Evolutionary conservation across 208 protist species (phyloP), one percentile per base, ranked within the genome.

Genomic region (Zelonia costaricensis): DNA sequence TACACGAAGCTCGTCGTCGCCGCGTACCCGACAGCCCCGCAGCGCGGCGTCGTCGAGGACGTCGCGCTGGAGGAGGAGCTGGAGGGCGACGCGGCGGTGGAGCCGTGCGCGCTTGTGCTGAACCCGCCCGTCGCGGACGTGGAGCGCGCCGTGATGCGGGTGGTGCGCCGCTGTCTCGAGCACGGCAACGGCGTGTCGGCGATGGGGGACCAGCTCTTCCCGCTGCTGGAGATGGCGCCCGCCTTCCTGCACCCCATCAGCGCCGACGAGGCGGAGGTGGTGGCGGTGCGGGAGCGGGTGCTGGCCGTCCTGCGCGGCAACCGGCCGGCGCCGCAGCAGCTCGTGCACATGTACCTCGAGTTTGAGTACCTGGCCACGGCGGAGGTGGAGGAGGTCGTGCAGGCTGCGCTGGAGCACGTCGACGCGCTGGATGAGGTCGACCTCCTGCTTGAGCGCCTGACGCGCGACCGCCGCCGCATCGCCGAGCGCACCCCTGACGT

Each of bases 201-300:
- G 36, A 91, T 98, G 78, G 94, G 94, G 13, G 91, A 96, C 59
- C 88, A 96, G 74, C 73, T 98, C 4, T 97, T 98, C 52, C 94
- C 94, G 1, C 58, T 98, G 44, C 74, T 98, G 22, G 77, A 82
- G 57, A 46, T 98, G 45, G 56, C 39, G 13, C 74, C 74, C n/a
- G 46, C 72, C 55, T 73, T 74, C 22, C 72, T 95, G 53, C 42
- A 40, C 9, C 80, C 79, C 12, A 69, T 95, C 45, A 45, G 66
- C 38, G 69, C 56, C 15, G 55, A 70, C 20, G 87, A 95, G 55
- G 77, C 78, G n/a, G 72, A 70, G 36, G 91, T 95, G 25, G 61
- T 78, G 28, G 74, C 76, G 10, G 72, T 76, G 35, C 70, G 76
- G 15, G 51, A 67, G 40, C 68, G 82, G 18, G 69, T 97, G n/a